phyloP scores from a whole-genome alignment of 768 basidiomycete species.

The Termitomyces sp. region DNA sequence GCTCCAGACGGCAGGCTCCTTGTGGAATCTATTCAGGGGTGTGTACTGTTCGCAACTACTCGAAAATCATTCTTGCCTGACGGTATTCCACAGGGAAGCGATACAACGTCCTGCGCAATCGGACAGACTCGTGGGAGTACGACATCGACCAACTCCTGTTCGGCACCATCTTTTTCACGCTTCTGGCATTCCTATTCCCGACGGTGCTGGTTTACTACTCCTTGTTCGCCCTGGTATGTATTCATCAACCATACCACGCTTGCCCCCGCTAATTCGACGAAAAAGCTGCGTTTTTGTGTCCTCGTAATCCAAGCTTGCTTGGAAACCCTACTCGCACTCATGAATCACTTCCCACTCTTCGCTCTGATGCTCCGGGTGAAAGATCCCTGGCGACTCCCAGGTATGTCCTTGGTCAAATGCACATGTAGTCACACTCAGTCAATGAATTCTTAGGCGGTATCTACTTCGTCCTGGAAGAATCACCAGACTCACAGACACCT shows the following conservation, averaged over 20 bases:
- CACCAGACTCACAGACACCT: constrained; percentile 16
- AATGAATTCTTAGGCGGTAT: constrained; percentile 23
- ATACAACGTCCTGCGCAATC: constrained; percentile 79
- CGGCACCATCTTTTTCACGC: constrained; percentile 84
- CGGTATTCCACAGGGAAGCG: constrained; percentile 65
- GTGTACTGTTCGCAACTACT: not conserved
- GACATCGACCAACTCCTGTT: constrained; percentile 93
- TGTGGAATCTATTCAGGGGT: constrained; percentile 94
- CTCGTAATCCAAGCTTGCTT: constrained; percentile 59
- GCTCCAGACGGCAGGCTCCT: constrained; percentile 52
- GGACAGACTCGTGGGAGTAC: constrained; percentile 90
- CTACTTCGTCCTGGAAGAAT: constrained; percentile 26
- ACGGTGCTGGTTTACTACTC: constrained; percentile 86
- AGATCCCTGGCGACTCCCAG: constrained; percentile 80
- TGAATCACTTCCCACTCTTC: constrained; percentile 94
- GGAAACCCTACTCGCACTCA: constrained; percentile 65
- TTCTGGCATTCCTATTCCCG: constrained; percentile 64
- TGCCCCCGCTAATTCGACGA: constrained; percentile 3
- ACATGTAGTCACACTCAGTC: not conserved
- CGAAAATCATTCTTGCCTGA: not conserved
- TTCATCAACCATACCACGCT: constrained; percentile 58
- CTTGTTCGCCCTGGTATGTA: constrained; percentile 65
- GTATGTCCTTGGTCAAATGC: constrained; percentile 35
- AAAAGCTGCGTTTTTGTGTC: constrained; percentile 49
- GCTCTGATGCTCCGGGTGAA: constrained; percentile 80